Conservation (phyloP, 1,284 basidiomycete species). For the Peniophora sp. region DNA sequence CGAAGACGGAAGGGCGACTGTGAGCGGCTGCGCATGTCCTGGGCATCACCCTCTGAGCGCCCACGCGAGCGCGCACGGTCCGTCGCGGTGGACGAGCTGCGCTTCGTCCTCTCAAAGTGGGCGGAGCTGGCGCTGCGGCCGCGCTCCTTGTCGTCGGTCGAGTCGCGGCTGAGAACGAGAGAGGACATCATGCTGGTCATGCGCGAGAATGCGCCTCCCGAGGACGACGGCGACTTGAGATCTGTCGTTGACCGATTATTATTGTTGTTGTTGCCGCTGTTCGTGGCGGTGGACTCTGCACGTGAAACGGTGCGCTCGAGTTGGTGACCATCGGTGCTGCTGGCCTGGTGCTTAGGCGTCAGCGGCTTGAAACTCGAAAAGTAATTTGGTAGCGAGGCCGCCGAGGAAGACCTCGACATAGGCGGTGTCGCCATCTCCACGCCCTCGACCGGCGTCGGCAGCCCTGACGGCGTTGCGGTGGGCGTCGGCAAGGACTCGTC, state of each 20-base stretch:
- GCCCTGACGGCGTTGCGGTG: conserved; percentile 10
- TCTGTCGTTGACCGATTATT: no score
- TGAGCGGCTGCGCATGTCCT: conserved; percentile 50
- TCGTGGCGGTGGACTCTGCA: neutral
- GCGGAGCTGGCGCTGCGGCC: conserved; percentile 41
- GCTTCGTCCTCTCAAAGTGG: conserved; percentile 28
- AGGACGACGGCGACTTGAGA: no score
- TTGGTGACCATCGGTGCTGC: neutral
- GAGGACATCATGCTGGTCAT: conserved; percentile 31
- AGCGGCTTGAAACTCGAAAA: conserved; percentile 4
- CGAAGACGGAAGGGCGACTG: conserved; percentile 66
- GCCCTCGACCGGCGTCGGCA: conserved; percentile 26
- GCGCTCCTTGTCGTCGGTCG: conserved; percentile 36
- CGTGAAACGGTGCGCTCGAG: neutral
- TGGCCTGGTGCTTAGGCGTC: no score
- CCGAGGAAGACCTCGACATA: conserved; percentile 12
- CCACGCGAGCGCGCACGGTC: neutral
- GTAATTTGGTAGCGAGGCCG: conserved; percentile 11
- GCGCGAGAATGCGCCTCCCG: neutral
- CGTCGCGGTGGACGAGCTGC: conserved; percentile 44
- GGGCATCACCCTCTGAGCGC: conserved; percentile 10
- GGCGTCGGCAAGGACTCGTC: conserved; percentile 8
- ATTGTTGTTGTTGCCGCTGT: no score
- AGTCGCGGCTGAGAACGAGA: conserved; percentile 47
- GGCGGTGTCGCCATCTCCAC: conserved; percentile 18